Conservation (phyloP, 1,284 basidiomycete species). For the Heterobasidion occidentale region DNA sequence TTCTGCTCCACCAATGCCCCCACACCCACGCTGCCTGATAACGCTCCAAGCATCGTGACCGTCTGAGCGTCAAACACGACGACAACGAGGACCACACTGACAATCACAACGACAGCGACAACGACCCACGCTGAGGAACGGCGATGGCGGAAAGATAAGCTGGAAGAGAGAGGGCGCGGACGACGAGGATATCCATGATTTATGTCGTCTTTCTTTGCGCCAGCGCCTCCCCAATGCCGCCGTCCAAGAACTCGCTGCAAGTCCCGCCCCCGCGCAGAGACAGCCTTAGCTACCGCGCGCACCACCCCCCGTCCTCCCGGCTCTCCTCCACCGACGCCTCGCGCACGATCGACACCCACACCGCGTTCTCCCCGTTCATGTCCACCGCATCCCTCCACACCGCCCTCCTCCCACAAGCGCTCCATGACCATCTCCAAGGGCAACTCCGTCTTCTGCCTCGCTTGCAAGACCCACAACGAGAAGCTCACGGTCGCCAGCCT, state of each 20-base stretch:
- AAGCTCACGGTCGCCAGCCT: constrained; percentile 91
- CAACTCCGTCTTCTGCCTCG: constrained; percentile 71
- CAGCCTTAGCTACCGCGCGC: not conserved
- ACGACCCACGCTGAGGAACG: constrained; percentile 42
- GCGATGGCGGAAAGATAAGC: constrained; percentile 43
- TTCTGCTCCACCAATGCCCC: no score
- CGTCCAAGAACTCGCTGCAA: not conserved
- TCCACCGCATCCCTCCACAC: not conserved
- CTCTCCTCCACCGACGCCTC: constrained; percentile 1
- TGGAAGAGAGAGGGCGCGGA: constrained; percentile 62
- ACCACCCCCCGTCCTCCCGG: not conserved
- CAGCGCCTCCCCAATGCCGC: not conserved
- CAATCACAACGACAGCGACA: no score
- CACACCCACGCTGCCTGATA: no score
- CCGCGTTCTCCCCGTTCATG: constrained; percentile 7
- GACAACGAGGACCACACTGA: no score
- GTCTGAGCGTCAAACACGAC: no score
- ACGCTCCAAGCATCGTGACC: no score
- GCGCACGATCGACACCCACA: constrained; percentile 7
- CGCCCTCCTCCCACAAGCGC: constrained; percentile 32
- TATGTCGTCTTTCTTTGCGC: not conserved
- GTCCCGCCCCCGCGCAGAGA: not conserved
- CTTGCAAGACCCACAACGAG: constrained; percentile 91
- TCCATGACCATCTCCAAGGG: constrained; percentile 70
- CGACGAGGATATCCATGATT: constrained; percentile 28